These are phyloP conservation scores for Cordyceps sp. DNA, from an alignment of 2,329 filamentous ascomycete genomes.

Conservation along the genomic window DNA sequence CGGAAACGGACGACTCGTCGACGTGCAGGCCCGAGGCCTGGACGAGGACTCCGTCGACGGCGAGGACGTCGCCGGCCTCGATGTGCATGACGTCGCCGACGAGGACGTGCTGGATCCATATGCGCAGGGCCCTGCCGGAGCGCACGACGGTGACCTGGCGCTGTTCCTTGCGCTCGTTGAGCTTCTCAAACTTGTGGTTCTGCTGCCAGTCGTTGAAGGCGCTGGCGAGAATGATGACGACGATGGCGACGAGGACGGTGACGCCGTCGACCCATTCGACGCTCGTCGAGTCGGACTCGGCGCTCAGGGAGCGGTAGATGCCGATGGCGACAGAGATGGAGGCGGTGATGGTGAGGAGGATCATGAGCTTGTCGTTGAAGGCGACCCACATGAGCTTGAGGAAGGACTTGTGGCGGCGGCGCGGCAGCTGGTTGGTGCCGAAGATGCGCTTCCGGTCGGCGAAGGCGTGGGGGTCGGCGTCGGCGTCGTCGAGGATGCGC, in stretches of 20 bases:
- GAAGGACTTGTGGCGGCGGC: constrained; percentile 53
- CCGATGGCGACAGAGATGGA: constrained; percentile 60
- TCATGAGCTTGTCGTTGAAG: constrained; percentile 68
- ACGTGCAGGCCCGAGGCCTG: constrained; percentile 36
- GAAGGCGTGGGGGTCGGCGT: constrained; percentile 10
- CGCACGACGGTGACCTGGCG: constrained; percentile 57
- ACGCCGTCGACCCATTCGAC: constrained; percentile 74
- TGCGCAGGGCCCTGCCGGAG: constrained; percentile 53
- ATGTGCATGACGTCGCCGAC: constrained; percentile 60
- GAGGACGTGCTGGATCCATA: constrained; percentile 54
- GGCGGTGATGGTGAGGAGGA: constrained; percentile 54
- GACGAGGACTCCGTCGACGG: constrained; percentile 54
- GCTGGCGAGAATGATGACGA: constrained; percentile 60
- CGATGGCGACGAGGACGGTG: constrained; percentile 60
- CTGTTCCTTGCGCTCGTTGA: constrained; percentile 68
- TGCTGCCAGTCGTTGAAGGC: constrained; percentile 75
- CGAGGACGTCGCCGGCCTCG: constrained; percentile 56
- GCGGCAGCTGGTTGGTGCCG: constrained; percentile 38
- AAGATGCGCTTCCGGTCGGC: constrained; percentile 53
- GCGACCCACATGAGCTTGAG: constrained; percentile 56
- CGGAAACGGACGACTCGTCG: constrained; percentile 62
- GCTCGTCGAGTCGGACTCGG: constrained; percentile 28
- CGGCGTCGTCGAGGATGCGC: constrained; percentile 12
- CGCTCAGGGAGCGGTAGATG: constrained; percentile 53
- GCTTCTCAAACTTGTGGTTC: constrained; percentile 62